phyloP scores from a whole-genome alignment of 2,329 filamentous ascomycete species.

The Raffaelea ambrosiae region DNA sequence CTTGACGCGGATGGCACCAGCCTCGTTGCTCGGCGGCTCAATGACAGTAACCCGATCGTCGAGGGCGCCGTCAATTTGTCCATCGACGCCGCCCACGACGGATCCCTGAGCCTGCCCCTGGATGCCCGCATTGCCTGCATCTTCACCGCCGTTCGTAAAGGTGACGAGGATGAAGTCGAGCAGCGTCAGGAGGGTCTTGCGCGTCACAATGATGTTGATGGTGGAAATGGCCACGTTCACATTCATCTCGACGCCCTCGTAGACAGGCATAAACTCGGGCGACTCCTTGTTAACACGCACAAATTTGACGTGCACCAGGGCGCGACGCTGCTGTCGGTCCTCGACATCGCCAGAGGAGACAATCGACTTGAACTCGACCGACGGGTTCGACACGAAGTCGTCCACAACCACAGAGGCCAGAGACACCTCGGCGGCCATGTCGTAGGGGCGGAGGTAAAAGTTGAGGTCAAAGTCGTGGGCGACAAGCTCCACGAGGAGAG shows the following conservation, averaged over 20 bases:
- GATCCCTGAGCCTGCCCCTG: conserved; percentile 22
- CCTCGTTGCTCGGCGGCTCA: conserved; percentile 15
- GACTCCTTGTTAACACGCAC: conserved; percentile 82
- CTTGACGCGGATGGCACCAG: conserved; percentile 80
- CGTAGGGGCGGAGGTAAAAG: conserved; percentile 80
- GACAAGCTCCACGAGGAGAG: conserved; percentile 80
- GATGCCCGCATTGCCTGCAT: conserved; percentile 30
- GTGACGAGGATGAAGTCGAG: conserved; percentile 91
- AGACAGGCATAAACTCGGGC: conserved; percentile 85
- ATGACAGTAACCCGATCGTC: neutral
- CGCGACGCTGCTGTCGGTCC: conserved; percentile 67
- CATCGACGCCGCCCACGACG: conserved; percentile 20
- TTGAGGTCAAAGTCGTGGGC: conserved; percentile 82
- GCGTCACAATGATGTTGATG: conserved; percentile 90
- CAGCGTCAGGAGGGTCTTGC: conserved; percentile 83
- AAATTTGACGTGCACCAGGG: conserved; percentile 84
- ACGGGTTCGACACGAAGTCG: conserved; percentile 84
- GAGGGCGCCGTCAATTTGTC: neutral
- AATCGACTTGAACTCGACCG: conserved; percentile 91
- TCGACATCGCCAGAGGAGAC: conserved; percentile 72
- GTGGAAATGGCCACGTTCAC: conserved; percentile 86
- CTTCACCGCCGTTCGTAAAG: conserved; percentile 58
- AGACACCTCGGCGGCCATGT: conserved; percentile 88
- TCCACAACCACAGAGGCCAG: conserved; percentile 82
- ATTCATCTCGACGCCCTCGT: conserved; percentile 90